These are phyloP conservation scores for Multifurca ochricompacta DNA, from an alignment of 768 basidiomycete species.

Conservation along the genomic window DNA sequence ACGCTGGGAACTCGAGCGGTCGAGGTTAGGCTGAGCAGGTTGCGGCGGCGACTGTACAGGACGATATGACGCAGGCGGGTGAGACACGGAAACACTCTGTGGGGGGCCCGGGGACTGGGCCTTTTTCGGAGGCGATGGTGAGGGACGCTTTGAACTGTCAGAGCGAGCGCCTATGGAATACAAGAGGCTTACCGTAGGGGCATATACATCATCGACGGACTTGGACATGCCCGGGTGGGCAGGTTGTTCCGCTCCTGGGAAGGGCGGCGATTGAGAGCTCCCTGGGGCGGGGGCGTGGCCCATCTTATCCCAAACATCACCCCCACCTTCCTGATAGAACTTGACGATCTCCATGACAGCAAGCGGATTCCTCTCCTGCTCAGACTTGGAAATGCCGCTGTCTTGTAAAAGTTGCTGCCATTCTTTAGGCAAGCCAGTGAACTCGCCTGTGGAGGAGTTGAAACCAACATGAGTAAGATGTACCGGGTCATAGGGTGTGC, in stretches of 20 bases:
- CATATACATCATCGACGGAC: conserved; percentile 42
- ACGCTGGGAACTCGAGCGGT: conserved; percentile 84
- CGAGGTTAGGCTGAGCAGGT: conserved; percentile 58
- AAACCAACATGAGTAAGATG: conserved; percentile 99
- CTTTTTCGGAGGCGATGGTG: conserved; percentile 39
- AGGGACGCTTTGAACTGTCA: conserved; percentile 28
- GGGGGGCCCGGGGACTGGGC: conserved; percentile 23
- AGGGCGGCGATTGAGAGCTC: conserved; percentile 18
- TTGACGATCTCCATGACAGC: conserved; percentile 99
- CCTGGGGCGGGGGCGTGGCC: conserved; percentile 33
- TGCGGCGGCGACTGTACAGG: conserved; percentile 71
- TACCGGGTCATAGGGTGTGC: conserved; percentile 96
- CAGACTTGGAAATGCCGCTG: conserved; percentile 85
- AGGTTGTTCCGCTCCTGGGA: conserved; percentile 8
- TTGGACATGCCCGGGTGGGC: conserved; percentile 25
- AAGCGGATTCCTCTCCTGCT: conserved; percentile 97
- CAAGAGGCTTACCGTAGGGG: conserved; percentile 44
- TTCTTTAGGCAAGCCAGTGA: conserved; percentile 95
- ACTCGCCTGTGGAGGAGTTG: conserved; percentile 97
- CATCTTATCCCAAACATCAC: conserved; percentile 82
- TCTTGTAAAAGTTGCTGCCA: conserved; percentile 98
- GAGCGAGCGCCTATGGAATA: conserved; percentile 10
- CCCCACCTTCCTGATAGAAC: conserved; percentile 88
- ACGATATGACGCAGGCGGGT: conserved; percentile 53
- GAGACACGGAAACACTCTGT: conserved; percentile 14